Percentiles rank a stretch among this genome's conserved stretches.
These are phyloP conservation scores for Vigna trinervia DNA, from an alignment of 306 rosid species.

Conservation along the genomic window DNA sequence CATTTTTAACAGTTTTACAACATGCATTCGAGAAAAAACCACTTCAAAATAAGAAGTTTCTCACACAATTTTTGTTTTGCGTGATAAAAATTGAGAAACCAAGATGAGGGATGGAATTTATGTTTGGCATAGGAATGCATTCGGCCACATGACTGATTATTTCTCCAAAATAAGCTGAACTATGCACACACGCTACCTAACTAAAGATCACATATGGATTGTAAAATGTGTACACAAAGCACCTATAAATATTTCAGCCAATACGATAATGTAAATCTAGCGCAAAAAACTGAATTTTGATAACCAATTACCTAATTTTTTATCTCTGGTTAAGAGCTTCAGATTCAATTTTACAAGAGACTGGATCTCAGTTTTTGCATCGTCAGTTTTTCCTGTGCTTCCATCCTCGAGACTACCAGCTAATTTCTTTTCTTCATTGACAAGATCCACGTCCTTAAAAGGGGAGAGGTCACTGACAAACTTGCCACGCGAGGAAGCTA, in stretches of 20 bases:
- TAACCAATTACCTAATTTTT: conserved; percentile 59
- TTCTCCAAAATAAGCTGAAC: background rate
- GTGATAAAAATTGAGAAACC: conserved; percentile 24
- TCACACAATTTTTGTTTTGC: conserved; percentile 13
- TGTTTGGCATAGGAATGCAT: background rate
- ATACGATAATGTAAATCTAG: background rate
- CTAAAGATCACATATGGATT: background rate
- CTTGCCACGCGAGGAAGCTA: conserved; percentile 39
- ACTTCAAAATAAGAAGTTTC: background rate
- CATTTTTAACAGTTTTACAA: conserved; percentile 5
- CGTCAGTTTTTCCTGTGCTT: conserved; percentile 43
- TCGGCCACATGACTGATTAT: background rate
- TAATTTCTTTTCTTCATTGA: conserved; percentile 30
- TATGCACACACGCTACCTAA: background rate
- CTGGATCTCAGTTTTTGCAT: conserved; percentile 69
- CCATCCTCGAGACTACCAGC: conserved; percentile 36
- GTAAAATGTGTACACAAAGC: background rate
- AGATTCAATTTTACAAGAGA: conserved; percentile 78
- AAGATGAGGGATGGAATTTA: background rate
- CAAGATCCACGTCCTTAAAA: conserved; percentile 34
- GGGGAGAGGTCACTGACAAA: conserved; percentile 41
- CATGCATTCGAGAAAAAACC: conserved; percentile 13
- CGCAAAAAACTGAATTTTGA: background rate
- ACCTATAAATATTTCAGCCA: conserved; percentile 7
- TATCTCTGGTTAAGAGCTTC: conserved; percentile 64